Evolutionary conservation across 306 rosid species (phyloP), one percentile per base, ranked within the genome.

Genomic region (Cicer bijugum): DNA sequence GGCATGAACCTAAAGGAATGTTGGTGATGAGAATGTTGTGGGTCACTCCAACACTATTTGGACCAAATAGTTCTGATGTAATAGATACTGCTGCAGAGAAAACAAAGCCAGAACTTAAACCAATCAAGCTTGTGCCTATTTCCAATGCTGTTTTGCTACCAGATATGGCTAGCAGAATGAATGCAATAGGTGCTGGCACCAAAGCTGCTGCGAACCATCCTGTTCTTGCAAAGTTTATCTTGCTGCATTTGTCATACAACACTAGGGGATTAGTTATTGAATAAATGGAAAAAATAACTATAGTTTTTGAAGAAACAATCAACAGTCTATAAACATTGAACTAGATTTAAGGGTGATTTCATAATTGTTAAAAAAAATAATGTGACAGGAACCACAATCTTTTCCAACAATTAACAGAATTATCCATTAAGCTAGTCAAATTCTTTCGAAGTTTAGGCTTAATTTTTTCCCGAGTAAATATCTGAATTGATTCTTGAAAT

Each of bases 21-120:
- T 86, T 86, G 10, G 90, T 83, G 52, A 84, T 84, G 69, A 86
- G 77, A 53, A 86, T 86, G 58, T 86, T 86, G 85, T 86, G 89
- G 84, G 81, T 86, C 63, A 86, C 53, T 0, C 82, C 87, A 8
- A 74, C 87, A 61, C 82, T 81, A 63, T 81, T 81, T 28, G 89
- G 84, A 0, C 89, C 89, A 68, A 86, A 86, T 9, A 86, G 69
- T 56, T 86, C 89, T 50, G 86, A 78, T 7, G 84, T 83, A 15
- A 86, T 57, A 11, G 89, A 83, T 0, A 86, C 87, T 33, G 87
- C 87, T 6, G 82, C 77, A 6, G 85, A 60, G 50, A 83, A 86
- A 7, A 78, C 69, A 67, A 86, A 86, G 2, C 90, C 90, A 4
- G 87, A 86, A 47, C 90, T 86, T 14, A 84, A 35, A 0, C 90